These are phyloP conservation scores for Microcos paniculata DNA, from an alignment of 345 rosid genomes.

Conservation along the genomic window DNA sequence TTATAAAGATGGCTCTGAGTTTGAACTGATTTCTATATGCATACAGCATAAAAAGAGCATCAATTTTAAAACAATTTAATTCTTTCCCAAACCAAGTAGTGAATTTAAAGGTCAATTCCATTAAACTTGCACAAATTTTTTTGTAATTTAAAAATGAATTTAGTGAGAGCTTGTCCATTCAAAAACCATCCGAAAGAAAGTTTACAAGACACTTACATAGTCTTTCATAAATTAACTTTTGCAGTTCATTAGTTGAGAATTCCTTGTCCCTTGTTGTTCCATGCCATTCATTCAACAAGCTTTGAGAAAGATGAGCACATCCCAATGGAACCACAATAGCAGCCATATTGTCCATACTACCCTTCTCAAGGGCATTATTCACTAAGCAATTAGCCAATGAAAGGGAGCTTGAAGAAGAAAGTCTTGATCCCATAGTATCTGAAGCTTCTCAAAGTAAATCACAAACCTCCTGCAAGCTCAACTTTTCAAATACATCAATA, in stretches of 20 bases:
- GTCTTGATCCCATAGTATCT: conserved; percentile 36
- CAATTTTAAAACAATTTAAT: conserved; percentile 10
- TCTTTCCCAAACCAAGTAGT: too few species aligned
- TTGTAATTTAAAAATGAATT: conserved; percentile 2
- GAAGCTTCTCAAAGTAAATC: conserved; percentile 66
- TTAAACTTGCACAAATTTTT: not conserved
- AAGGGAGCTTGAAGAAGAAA: conserved; percentile 60
- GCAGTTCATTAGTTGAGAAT: conserved; percentile 31
- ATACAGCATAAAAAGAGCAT: not conserved
- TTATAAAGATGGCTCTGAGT: not conserved
- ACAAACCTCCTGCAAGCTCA: conserved; percentile 76
- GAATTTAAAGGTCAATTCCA: not conserved
- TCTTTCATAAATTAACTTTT: conserved; percentile 34
- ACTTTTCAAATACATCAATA: conserved; percentile 89
- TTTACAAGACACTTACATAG: conserved; percentile 42
- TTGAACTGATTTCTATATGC: not conserved
- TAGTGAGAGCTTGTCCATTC: too few species aligned
- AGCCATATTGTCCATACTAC: conserved; percentile 89
- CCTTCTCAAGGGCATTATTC: conserved; percentile 65
- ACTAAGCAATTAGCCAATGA: conserved; percentile 85
- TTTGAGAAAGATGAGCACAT: conserved; percentile 44
- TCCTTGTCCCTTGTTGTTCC: conserved; percentile 32
- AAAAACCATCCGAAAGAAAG: conserved; percentile 9
- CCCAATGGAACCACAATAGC: conserved; percentile 73
- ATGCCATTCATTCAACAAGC: conserved; percentile 35